Percentiles rank a stretch among this genome's conserved stretches.
These are phyloP conservation scores for Colletotrichum sidae DNA, from an alignment of 2,329 filamentous ascomycete genomes.

Conservation along the genomic window DNA sequence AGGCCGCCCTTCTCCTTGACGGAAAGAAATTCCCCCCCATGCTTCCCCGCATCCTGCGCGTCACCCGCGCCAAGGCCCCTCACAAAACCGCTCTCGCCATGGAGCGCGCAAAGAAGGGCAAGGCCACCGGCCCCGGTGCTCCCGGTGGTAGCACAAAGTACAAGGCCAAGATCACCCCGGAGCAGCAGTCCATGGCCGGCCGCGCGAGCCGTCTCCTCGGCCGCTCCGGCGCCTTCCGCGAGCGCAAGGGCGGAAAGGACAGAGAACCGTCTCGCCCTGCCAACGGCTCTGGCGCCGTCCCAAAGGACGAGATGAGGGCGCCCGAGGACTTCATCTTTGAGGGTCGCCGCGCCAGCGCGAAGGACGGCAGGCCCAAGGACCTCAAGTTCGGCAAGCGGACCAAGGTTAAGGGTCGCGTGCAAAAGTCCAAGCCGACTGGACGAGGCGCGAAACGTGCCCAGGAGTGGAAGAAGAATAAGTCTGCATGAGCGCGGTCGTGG, in stretches of 20 bases:
- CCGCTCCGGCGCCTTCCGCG: constrained; percentile 69
- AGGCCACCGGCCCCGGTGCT: constrained; percentile 39
- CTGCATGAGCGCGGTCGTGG: constrained; percentile 1
- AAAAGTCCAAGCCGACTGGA: constrained; percentile 53
- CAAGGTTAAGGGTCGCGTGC: constrained; percentile 56
- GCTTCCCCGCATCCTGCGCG: constrained; percentile 88
- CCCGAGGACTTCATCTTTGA: constrained; percentile 84
- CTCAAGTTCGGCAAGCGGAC: constrained; percentile 69
- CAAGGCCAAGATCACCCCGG: constrained; percentile 76
- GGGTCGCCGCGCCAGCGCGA: constrained; percentile 78
- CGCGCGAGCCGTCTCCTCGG: constrained; percentile 81
- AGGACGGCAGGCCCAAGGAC: constrained; percentile 72
- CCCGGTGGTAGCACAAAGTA: constrained; percentile 62
- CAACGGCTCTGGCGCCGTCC: constrained; percentile 40
- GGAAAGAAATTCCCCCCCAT: constrained; percentile 94
- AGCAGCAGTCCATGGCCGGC: constrained; percentile 78
- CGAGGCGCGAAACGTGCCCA: constrained; percentile 54
- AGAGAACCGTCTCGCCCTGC: constrained; percentile 37
- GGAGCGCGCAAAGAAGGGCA: constrained; percentile 56
- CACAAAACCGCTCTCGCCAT: constrained; percentile 68
- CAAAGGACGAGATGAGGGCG: constrained; percentile 57
- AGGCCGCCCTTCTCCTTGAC: constrained; percentile 88
- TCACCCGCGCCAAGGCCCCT: constrained; percentile 84
- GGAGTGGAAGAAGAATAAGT: constrained; percentile 54
- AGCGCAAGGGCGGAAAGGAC: constrained; percentile 41